Evolutionary conservation across 1,284 basidiomycete genomes (phyloP).

Genomic region (Boletus semigastroideus): DNA sequence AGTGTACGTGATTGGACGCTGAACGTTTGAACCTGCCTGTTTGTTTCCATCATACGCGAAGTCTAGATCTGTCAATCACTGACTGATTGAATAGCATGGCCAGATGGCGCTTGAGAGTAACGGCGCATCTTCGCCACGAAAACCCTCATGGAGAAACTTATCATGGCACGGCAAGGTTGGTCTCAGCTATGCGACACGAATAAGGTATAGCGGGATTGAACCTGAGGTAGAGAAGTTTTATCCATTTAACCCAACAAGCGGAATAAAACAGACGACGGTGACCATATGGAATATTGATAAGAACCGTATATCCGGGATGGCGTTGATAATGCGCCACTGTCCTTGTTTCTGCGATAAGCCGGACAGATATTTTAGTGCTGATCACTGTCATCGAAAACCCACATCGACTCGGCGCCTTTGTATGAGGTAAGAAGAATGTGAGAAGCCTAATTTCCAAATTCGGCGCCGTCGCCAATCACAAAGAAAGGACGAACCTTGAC

Average conservation of each 20-base stretch:
- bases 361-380: slow-evolving; percentile 1
- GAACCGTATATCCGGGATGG: neutral
- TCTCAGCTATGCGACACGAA: slow-evolving; percentile 1
- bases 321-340: slow-evolving; percentile 13
- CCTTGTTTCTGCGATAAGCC: neutral
- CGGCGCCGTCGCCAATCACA: neutral
- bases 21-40: neutral
- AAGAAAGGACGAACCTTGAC: neutral
- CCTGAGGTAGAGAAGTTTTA: slow-evolving; percentile 1
- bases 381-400: neutral
- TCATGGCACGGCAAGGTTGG: neutral
- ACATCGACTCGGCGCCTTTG: neutral
- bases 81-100: slow-evolving; percentile 1
- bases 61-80: neutral
- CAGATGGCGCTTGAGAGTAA: neutral
- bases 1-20: slow-evolving; percentile 20
- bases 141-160: slow-evolving; percentile 3
- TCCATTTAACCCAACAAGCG: neutral
- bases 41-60: neutral
- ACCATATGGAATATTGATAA: slow-evolving; percentile 7
- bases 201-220: slow-evolving; percentile 4
- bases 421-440: slow-evolving; percentile 8
- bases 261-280: neutral
- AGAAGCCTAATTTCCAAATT: neutral
- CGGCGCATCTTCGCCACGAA: neutral